Evolutionary conservation across 2,329 filamentous ascomycete species (phyloP).

Genomic region (Fusarium sacchari): DNA sequence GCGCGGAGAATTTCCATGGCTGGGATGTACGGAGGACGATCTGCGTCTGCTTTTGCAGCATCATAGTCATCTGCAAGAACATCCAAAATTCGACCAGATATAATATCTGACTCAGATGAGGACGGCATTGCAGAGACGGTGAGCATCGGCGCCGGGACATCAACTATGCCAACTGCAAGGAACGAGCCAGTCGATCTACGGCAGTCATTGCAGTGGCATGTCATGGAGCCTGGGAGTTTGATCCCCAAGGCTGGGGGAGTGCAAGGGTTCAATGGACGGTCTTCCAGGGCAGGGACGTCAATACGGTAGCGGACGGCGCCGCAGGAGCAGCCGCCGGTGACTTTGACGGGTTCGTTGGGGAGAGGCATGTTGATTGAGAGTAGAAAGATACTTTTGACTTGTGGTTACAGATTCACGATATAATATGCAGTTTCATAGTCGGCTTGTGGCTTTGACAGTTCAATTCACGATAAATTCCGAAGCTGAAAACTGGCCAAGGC

Average conservation of each 20-base stretch:
- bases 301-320: neutral
- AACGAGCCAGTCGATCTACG: neutral
- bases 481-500: neutral
- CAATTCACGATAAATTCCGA: neutral
- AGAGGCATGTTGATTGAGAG: neutral
- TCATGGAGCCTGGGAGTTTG: neutral
- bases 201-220: neutral
- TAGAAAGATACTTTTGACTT: fast-evolving
- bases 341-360: neutral
- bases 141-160: neutral
- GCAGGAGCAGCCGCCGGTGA: neutral
- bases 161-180: fast-evolving
- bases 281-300: neutral
- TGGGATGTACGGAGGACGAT: neutral
- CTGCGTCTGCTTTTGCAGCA: neutral
- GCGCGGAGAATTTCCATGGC: neutral
- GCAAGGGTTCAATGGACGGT: neutral
- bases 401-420: fast-evolving
- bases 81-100: neutral
- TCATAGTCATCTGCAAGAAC: neutral
- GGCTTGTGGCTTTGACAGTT: fast-evolving
- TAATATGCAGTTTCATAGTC: neutral
- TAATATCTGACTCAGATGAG: fast-evolving
- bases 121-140: neutral
- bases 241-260: fast-evolving